Base-by-base conservation (phyloP, 352 stramenopile species). In the Globisporangium acanthophoron region DNA sequence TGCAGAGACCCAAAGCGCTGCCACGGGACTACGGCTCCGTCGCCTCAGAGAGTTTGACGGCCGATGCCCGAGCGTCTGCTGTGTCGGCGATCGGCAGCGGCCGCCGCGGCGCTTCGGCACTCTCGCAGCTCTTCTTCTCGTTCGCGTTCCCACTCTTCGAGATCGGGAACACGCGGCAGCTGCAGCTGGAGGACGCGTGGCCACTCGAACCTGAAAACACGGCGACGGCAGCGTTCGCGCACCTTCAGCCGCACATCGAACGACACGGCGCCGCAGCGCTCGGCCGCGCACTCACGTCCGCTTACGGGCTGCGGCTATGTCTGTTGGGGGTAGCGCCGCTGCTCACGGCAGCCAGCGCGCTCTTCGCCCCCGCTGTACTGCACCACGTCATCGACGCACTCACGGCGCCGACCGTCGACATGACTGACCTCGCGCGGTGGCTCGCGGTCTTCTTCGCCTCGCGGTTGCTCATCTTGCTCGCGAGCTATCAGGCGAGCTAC, bases 321-420 rank as follows among this genome's bases (percentile, higher is more conserved):
- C 18, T 8, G 48, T 21, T 57, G 21, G 37, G 27, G 41, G 7
- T 16, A 9, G 41, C 35, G 12, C 66, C 81, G 41, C 33, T 74
- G 1, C 21, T 64, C 1, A 78, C 69, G 5, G 73, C 71, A 1
- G 13, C 74, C 12, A 63, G 43, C 4, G 58, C 59, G 58, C 55
- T 76, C n/a, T 67, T 82, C 24, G 66, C 73, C 1, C 76, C 76
- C 6, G 67, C 52, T 1, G 76, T 86, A 31, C 62, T 86, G 21
- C 64, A 77, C 56, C 65, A 78, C 58, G 73, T 85, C 13, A 64
- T 85, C 56, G 65, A 65, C 35, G 69, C 59, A 33, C 66, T 80
- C 33, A 47, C 58, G 1, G 41, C 49, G 3, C 56, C 64, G 0
- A 37, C 53, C 18, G 55, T 81, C n/a, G 66, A 78, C 35, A 40